Conservation (phyloP, 2,329 filamentous ascomycete species). For the Fusarium haematococcum region DNA sequence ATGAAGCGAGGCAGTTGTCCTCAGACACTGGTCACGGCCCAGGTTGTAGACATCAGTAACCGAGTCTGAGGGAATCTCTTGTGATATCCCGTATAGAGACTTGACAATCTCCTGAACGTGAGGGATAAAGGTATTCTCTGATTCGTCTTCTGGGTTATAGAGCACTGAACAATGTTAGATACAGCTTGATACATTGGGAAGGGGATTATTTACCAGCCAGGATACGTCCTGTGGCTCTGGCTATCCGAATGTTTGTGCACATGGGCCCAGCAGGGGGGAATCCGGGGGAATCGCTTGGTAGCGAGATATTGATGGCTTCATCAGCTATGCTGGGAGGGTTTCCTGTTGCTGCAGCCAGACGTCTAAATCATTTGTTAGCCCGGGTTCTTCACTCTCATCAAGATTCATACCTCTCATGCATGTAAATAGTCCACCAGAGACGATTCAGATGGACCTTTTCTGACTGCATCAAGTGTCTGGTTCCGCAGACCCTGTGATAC, state of each 20-base stretch:
- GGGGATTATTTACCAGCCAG: slow-evolving; percentile 31
- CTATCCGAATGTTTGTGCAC: slow-evolving; percentile 46
- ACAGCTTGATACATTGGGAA: rapidly evolving
- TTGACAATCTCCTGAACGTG: slow-evolving; percentile 49
- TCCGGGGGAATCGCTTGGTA: slow-evolving; percentile 44
- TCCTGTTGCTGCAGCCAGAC: slow-evolving; percentile 41
- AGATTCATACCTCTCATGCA: slow-evolving; percentile 44
- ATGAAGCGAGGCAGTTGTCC: slow-evolving; percentile 48
- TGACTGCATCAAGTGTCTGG: slow-evolving; percentile 42
- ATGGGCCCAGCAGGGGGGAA: slow-evolving; percentile 45
- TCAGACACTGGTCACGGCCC: slow-evolving; percentile 43
- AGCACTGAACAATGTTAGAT: slow-evolving; percentile 29
- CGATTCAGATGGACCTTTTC: slow-evolving; percentile 44
- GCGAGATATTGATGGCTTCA: slow-evolving; percentile 41
- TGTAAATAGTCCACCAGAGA: slow-evolving; percentile 47
- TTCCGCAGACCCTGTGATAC: slow-evolving; percentile 45
- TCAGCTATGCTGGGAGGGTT: slow-evolving; percentile 42
- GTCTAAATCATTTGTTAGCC: slow-evolving; percentile 18
- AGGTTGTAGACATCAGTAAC: slow-evolving; percentile 39
- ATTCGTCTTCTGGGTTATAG: slow-evolving; percentile 46
- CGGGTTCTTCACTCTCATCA: rapidly evolving
- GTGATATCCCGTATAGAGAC: slow-evolving; percentile 42
- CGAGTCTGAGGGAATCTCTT: slow-evolving; percentile 42
- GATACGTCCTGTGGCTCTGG: slow-evolving; percentile 41
- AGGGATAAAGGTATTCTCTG: slow-evolving; percentile 47